Percentiles rank a stretch among this genome's conserved stretches.
These are phyloP conservation scores for Cyclotella cryptica DNA, from an alignment of 108 stramenopile genomes.

Conservation along the genomic window DNA sequence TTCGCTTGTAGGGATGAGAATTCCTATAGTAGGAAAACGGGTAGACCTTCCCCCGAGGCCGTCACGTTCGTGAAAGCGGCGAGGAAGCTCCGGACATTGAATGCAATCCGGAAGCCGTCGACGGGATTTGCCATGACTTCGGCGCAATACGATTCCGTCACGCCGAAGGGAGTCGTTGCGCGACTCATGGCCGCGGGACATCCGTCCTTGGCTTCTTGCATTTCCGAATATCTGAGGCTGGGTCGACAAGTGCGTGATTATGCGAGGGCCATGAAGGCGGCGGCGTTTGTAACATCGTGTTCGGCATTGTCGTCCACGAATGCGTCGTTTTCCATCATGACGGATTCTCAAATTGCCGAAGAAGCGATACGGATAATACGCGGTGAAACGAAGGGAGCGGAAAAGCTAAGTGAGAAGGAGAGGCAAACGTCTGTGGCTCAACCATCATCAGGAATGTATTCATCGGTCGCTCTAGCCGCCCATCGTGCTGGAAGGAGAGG, in stretches of 20 bases:
- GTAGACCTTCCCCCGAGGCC: conserved; percentile 66
- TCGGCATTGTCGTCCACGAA: conserved; percentile 14
- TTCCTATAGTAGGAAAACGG: conserved; percentile 45
- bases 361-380: conserved; percentile 76
- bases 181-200: conserved; percentile 70
- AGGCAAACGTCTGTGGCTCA: conserved; percentile 19
- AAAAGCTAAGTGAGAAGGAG: conserved; percentile 18
- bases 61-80: conserved; percentile 74
- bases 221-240: conserved; percentile 71
- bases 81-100: conserved; percentile 86
- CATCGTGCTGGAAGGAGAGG: conserved; percentile 76
- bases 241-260: conserved; percentile 72
- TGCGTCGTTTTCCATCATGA: conserved; percentile 10
- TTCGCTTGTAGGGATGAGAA: conserved; percentile 77
- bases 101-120: conserved; percentile 75
- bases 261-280: conserved; percentile 80
- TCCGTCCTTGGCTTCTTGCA: conserved; percentile 75
- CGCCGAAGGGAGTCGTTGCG: conserved; percentile 80
- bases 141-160: conserved; percentile 86
- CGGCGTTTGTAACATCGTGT: conserved; percentile 63
- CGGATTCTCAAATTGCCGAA: conserved; percentile 75
- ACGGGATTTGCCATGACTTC: conserved; percentile 89
- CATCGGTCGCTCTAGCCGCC: conserved; percentile 82
- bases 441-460: conserved; percentile 78
- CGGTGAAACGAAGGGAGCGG: conserved; percentile 46